These are phyloP conservation scores for Sinapis alba DNA, from an alignment of 441 rosid genomes.

Conservation along the genomic window DNA sequence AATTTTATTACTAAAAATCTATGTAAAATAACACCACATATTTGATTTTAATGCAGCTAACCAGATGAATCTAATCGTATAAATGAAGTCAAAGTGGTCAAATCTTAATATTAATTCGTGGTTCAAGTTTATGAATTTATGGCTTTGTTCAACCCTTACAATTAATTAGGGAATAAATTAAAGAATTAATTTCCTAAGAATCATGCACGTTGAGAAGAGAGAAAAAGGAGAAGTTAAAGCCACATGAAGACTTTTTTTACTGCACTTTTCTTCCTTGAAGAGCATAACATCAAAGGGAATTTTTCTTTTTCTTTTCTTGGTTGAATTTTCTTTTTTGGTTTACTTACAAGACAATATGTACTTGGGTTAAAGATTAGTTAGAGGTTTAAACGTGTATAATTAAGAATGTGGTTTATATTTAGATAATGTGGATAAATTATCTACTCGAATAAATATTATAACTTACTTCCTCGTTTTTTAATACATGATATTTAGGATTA, in stretches of 20 bases:
- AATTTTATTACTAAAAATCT: too few species aligned
- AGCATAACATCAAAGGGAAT: not conserved
- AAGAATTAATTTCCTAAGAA: not conserved
- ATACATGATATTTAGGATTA: too few species aligned
- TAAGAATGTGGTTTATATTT: not conserved
- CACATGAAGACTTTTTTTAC: not conserved
- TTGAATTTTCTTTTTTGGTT: too few species aligned
- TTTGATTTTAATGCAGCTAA: not conserved
- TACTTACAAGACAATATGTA: not conserved
- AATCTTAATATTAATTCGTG: not conserved
- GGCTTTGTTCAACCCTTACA: not conserved
- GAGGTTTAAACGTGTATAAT: not conserved
- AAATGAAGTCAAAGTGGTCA: not conserved
- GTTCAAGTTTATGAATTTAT: not conserved
- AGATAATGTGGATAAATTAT: not conserved
- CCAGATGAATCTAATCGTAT: not conserved
- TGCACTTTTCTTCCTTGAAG: not conserved
- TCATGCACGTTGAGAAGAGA: not conserved
- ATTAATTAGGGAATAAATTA: not conserved
- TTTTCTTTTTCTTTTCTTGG: too few species aligned
- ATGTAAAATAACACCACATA: not conserved
- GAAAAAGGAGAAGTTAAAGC: not conserved
- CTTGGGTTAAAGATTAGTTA: conserved; percentile 1
- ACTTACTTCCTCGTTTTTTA: too few species aligned
- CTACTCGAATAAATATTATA: too few species aligned